Evolutionary conservation across 2,329 filamentous ascomycete genomes (phyloP).

Genomic region (Aspergillus ochraceoroseus): DNA sequence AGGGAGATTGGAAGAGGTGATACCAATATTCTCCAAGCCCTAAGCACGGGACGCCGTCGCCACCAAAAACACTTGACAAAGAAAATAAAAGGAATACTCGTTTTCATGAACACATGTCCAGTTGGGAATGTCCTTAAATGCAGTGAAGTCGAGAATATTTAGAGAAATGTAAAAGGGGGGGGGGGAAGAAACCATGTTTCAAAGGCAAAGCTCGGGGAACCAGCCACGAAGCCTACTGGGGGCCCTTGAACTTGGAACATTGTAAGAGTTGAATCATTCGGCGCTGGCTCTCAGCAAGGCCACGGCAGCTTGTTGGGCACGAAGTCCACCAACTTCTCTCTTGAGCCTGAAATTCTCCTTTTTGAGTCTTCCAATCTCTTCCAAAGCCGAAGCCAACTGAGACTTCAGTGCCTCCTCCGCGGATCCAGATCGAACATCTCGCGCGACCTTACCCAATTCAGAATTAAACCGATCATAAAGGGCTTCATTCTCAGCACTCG

Average conservation of each 20-base stretch:
- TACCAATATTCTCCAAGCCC: too few relatives aligned
- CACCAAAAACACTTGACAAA: constrained; percentile 9
- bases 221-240: constrained; percentile 11
- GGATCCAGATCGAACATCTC: constrained; percentile 67
- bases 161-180: too few relatives aligned
- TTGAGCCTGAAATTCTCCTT: constrained; percentile 81
- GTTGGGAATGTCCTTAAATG: too few relatives aligned
- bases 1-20: neutral
- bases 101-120: constrained; percentile 20
- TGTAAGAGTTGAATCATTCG: constrained; percentile 1
- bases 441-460: constrained; percentile 79
- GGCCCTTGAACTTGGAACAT: constrained; percentile 7
- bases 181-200: neutral
- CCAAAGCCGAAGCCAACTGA: constrained; percentile 66
- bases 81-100: constrained; percentile 14
- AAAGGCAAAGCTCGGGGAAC: constrained; percentile 6
- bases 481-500: constrained; percentile 84
- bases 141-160: too few relatives aligned
- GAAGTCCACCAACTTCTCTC: constrained; percentile 70
- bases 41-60: too few relatives aligned
- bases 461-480: constrained; percentile 88
- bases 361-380: constrained; percentile 71
- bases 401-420: constrained; percentile 72
- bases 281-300: constrained; percentile 29
- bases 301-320: constrained; percentile 45